Conservation (phyloP, 129 eudicot species). For the Kitagawia praeruptora region DNA sequence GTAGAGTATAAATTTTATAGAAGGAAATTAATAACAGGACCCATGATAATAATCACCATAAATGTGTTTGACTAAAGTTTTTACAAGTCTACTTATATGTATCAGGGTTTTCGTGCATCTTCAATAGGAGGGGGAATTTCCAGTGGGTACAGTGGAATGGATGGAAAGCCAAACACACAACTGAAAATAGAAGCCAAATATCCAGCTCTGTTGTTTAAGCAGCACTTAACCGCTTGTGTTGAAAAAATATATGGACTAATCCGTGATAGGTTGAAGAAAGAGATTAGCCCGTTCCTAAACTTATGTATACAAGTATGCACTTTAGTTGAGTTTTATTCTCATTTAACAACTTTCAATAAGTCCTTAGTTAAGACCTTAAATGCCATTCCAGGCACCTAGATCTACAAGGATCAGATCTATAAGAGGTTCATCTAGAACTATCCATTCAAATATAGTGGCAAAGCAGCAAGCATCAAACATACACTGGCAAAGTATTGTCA, state of each 20-base stretch:
- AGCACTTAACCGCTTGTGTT: constrained; percentile 92
- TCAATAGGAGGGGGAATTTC: constrained; percentile 62
- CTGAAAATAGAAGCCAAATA: constrained; percentile 89
- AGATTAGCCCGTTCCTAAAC: constrained; percentile 74
- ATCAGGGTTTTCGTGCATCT: constrained; percentile 61
- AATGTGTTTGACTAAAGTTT: not conserved
- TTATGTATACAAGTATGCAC: constrained; percentile 77
- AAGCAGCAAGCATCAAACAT: constrained; percentile 80
- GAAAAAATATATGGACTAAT: constrained; percentile 95
- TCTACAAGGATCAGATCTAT: constrained; percentile 69
- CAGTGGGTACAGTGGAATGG: constrained; percentile 88
- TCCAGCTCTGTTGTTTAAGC: constrained; percentile 94
- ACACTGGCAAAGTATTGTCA: constrained; percentile 94
- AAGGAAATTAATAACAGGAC: not conserved
- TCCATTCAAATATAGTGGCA: constrained; percentile 65
- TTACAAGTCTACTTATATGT: constrained; percentile 8
- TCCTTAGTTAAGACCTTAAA: constrained; percentile 11
- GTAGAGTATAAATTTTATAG: not conserved
- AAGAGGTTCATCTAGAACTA: constrained; percentile 68
- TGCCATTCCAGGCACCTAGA: constrained; percentile 76
- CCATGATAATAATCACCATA: not conserved
- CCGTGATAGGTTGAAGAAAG: constrained; percentile 91
- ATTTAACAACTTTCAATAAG: not conserved
- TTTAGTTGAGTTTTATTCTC: constrained; percentile 6
- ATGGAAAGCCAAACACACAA: constrained; percentile 58